These are phyloP conservation scores for Elongisporangium anandrum DNA, from an alignment of 352 stramenopile genomes.

Conservation along the genomic window DNA sequence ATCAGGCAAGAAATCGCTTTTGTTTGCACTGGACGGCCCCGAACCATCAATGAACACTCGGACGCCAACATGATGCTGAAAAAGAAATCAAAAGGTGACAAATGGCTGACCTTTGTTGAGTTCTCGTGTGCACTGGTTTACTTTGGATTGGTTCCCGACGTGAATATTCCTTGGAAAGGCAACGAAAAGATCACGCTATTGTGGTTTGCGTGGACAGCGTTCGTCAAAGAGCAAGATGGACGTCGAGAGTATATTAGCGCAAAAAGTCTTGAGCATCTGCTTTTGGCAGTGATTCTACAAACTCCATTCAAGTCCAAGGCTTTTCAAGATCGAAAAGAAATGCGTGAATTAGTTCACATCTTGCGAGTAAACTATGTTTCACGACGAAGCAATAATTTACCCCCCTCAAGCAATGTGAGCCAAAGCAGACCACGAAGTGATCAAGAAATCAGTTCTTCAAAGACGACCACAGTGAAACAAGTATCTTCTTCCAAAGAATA, in stretches of 20 bases:
- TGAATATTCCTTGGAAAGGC: slow-evolving; percentile 29
- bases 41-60: not conserved
- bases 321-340: slow-evolving; percentile 2
- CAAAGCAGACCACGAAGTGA: not conserved
- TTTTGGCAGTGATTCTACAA: slow-evolving; percentile 20
- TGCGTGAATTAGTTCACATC: slow-evolving; percentile 15
- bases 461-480: not conserved
- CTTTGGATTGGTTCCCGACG: slow-evolving; percentile 44
- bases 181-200: slow-evolving; percentile 32
- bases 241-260: slow-evolving; percentile 2
- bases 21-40: slow-evolving; percentile 15
- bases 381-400: not conserved
- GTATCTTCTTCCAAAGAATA: slow-evolving; percentile 9
- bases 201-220: slow-evolving; percentile 45
- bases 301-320: not conserved
- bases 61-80: slow-evolving; percentile 1
- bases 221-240: slow-evolving; percentile 7
- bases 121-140: slow-evolving; percentile 58
- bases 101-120: slow-evolving; percentile 30
- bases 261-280: slow-evolving; percentile 12
- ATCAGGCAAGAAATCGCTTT: slow-evolving; percentile 30
- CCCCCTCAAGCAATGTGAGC: not conserved
- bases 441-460: not conserved
- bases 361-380: slow-evolving; percentile 29
- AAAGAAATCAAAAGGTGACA: not conserved